These are phyloP conservation scores for Diplodia scrobiculata DNA, from an alignment of 2,329 filamentous ascomycete genomes.

Conservation along the genomic window DNA sequence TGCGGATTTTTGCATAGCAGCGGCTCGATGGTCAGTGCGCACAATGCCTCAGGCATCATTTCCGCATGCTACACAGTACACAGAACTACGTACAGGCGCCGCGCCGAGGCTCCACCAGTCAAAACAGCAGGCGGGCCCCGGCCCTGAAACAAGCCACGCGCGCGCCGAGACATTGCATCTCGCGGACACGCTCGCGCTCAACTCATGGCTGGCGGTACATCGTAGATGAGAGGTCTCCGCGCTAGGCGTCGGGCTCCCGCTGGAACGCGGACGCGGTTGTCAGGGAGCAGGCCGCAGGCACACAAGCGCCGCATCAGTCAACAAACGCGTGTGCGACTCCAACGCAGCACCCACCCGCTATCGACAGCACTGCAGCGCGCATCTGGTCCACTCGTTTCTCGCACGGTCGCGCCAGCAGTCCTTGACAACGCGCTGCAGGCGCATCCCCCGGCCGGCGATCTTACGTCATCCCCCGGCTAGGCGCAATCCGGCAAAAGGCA, in stretches of 20 bases:
- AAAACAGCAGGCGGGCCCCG: too few relatives aligned
- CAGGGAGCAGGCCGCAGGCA: slow-evolving; percentile 2
- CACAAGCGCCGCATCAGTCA: not conserved
- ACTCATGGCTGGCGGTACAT: not conserved
- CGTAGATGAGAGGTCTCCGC: not conserved
- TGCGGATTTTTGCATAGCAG: slow-evolving; percentile 2
- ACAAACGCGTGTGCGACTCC: not conserved
- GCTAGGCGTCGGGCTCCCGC: not conserved
- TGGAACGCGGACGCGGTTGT: slow-evolving; percentile 6
- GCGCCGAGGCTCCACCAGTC: too few relatives aligned
- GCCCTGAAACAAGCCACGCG: too few relatives aligned
- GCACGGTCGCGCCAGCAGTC: slow-evolving; percentile 17
- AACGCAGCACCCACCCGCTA: not conserved
- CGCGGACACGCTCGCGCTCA: not conserved
- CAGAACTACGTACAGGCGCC: too few relatives aligned
- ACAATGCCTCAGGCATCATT: not conserved
- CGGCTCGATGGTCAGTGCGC: not conserved
- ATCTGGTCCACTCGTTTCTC: slow-evolving; percentile 12
- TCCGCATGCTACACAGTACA: not conserved
- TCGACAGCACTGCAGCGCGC: slow-evolving; percentile 5
- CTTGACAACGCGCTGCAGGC: slow-evolving; percentile 7
- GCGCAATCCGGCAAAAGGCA: slow-evolving; percentile 26
- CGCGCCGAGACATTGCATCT: not conserved
- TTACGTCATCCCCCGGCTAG: slow-evolving; percentile 19
- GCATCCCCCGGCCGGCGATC: slow-evolving; percentile 24